Evolutionary conservation across 805 yeast genomes (phyloP).

Genomic region (Hanseniaspora thailandica): DNA sequence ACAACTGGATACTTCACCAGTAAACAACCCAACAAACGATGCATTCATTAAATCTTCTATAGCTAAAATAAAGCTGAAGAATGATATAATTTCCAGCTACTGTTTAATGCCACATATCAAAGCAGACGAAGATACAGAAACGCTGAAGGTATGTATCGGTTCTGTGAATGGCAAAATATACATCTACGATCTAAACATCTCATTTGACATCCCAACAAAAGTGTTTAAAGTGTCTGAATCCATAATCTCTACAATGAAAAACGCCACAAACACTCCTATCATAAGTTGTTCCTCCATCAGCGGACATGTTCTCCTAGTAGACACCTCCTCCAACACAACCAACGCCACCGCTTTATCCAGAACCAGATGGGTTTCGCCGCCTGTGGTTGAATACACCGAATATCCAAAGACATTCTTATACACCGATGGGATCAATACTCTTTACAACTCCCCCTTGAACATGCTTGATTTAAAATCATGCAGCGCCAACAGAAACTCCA

Average conservation of each 20-base stretch:
- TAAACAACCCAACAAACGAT: neutral
- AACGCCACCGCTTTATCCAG: slow-evolving; percentile 26
- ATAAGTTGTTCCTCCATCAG: slow-evolving; percentile 29
- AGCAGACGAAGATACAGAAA: neutral
- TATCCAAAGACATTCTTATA: slow-evolving; percentile 31
- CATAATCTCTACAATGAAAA: slow-evolving; percentile 28
- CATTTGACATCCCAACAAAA: slow-evolving; percentile 17
- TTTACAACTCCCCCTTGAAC: neutral
- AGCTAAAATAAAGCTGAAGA: neutral
- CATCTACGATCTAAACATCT: slow-evolving; percentile 17
- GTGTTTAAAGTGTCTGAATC: neutral
- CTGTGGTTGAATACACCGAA: slow-evolving; percentile 23
- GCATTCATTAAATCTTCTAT: neutral
- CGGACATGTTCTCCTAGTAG: slow-evolving; percentile 32
- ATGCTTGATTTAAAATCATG: neutral
- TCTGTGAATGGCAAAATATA: slow-evolving; percentile 42
- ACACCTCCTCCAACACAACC: slow-evolving; percentile 27
- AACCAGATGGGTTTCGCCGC: slow-evolving; percentile 26
- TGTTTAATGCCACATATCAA: neutral
- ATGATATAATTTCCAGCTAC: slow-evolving; percentile 1
- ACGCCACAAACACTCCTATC: slow-evolving; percentile 30
- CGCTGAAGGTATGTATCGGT: slow-evolving; percentile 33
- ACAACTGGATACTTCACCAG: neutral
- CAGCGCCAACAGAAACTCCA: slow-evolving; percentile 30
- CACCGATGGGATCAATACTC: slow-evolving; percentile 33